Conservation (phyloP, 2,329 filamentous ascomycete species). For the Diaporthe sp. region DNA sequence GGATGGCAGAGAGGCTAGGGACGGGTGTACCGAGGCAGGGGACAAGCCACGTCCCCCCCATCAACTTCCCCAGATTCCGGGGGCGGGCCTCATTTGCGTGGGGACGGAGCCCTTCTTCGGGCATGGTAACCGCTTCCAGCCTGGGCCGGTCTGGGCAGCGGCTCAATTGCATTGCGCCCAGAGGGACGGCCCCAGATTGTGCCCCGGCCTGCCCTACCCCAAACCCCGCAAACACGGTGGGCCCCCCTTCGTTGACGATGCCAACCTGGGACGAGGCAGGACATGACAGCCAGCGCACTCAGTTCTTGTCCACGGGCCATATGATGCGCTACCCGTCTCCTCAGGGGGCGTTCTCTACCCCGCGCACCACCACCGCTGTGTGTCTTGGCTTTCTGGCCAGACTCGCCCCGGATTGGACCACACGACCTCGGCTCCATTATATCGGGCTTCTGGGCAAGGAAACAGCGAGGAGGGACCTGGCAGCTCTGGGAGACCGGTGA, state of each 20-base stretch:
- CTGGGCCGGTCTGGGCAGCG: conserved; percentile 27
- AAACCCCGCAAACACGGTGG: conserved; percentile 26
- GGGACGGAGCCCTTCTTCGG: neutral
- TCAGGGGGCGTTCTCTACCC: conserved; percentile 13
- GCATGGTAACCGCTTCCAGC: conserved; percentile 6
- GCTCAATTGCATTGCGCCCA: conserved; percentile 23
- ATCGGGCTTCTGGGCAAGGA: conserved; percentile 28
- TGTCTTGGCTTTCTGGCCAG: conserved; percentile 6
- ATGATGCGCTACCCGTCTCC: neutral
- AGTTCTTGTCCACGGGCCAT: neutral
- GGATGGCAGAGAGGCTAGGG: neutral
- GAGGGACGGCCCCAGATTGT: conserved; percentile 19
- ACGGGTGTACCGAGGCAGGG: neutral
- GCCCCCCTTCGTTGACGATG: neutral
- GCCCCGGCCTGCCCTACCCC: conserved; percentile 9
- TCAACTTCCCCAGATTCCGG: conserved; percentile 24
- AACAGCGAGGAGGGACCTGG: conserved; percentile 23
- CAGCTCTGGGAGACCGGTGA: neutral
- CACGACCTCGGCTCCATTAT: conserved; percentile 24
- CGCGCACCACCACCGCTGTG: conserved; percentile 12
- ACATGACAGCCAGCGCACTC: neutral
- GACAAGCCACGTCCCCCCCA: conserved; percentile 4
- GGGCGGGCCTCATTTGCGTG: conserved; percentile 8
- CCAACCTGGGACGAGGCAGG: neutral
- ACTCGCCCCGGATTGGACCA: conserved; percentile 25